Percentiles rank a stretch among this genome's conserved stretches.
Conservation (phyloP, 345 rosid species). For the Hypericum androsaemum region DNA sequence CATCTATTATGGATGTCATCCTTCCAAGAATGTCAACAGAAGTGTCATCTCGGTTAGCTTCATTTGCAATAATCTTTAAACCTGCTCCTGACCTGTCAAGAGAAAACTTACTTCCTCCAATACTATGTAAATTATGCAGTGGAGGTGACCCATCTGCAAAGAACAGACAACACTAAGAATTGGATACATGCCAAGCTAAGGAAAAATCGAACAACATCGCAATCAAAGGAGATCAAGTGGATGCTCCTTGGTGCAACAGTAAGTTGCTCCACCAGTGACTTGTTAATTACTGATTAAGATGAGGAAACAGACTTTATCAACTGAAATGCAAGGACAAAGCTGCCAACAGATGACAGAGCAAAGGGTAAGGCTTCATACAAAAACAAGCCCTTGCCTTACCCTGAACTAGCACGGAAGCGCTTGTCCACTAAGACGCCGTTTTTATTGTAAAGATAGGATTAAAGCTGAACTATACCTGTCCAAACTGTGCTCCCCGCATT, state of each 20-base stretch:
- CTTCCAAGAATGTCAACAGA: constrained; percentile 60
- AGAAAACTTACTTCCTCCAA: constrained; percentile 57
- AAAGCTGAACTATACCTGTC: constrained; percentile 46
- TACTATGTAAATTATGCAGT: constrained; percentile 49
- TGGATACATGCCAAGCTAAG: not conserved
- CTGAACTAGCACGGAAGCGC: too few species aligned
- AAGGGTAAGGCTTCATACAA: too few species aligned
- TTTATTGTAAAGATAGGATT: not conserved
- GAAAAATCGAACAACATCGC: not conserved
- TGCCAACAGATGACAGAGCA: too few species aligned
- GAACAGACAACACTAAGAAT: too few species aligned
- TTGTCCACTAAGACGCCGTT: too few species aligned
- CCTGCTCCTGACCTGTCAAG: constrained; percentile 50
- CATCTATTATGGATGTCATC: constrained; percentile 54
- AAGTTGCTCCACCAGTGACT: too few species aligned
- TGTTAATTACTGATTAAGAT: too few species aligned
- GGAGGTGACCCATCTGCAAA: constrained; percentile 74
- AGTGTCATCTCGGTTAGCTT: constrained; percentile 30
- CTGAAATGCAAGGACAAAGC: too few species aligned
- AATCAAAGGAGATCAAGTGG: too few species aligned
- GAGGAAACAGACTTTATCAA: too few species aligned
- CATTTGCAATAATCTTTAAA: constrained; percentile 24
- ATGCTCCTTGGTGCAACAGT: too few species aligned
- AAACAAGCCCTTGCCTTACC: too few species aligned
- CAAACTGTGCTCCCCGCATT: constrained; percentile 87